Evolutionary conservation across 2,329 filamentous ascomycete genomes (phyloP), one percentile per base, ranked within the genome.

Genomic region (Chlorencoelia australis): DNA sequence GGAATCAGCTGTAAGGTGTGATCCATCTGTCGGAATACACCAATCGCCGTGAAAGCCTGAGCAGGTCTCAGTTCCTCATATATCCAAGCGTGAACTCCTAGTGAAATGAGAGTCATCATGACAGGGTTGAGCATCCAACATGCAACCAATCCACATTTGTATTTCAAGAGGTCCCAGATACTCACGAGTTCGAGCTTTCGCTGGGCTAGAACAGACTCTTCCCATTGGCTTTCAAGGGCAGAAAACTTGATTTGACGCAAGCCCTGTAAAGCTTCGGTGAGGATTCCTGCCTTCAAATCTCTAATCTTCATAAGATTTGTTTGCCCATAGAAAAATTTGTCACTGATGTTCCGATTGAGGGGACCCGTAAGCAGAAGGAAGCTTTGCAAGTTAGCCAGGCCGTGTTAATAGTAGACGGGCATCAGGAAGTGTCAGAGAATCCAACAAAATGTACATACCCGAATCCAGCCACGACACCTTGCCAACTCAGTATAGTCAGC

Each of bases 161-260:
- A 42, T 9, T 45, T 35, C 4, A 40, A 33, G 7, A 37, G 40
- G 17, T 64, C 64, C 73, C 79, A 82, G 11, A 83, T 67, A 11
- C 69, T 71, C 3, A 59, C 56, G 4, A 88, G 68, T 53, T 88
- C 82, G 22, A 67, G 69, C 29, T 79, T 71, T 48, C 83, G 68
- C 9, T 75, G 70, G 43, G 67, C 56, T 44, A 68, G 57, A 52
- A 88, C 82, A 42, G 76, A 79, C 11, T 67, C 64, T 56, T 84
- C 74, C 82, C 83, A 88, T 48, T 82, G 71, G n/a, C 65, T 60
- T 56, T 88, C 83, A 3, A 83, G 60, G 0, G 82, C 82, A 0
- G 81, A 80, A 48, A 88, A 86, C 53, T 89, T 89, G 60, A 89
- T 84, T 55, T 88, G 83, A 2, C 82, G 73, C 44, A 88, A 86